A percentile compares a stretch with the other conserved stretches of the same genome.
These are phyloP conservation scores for Globisporangium cederbergense DNA, from an alignment of 352 stramenopile genomes.

Conservation along the genomic window DNA sequence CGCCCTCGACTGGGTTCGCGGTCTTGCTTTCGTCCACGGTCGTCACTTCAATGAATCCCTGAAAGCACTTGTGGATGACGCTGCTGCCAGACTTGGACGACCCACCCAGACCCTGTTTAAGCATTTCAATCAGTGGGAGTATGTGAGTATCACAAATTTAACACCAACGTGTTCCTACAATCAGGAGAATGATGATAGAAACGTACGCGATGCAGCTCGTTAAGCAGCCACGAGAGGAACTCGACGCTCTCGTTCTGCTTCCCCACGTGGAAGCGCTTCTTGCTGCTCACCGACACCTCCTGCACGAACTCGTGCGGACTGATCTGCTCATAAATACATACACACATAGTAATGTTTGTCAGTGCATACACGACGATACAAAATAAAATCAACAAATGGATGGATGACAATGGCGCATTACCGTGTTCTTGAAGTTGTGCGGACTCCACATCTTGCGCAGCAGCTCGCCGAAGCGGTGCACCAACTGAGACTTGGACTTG, in stretches of 20 bases:
- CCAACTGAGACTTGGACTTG: constrained; percentile 78
- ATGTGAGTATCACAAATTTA: not conserved
- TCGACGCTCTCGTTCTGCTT: constrained; percentile 94
- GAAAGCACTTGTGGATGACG: constrained; percentile 96
- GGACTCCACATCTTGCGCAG: constrained; percentile 98
- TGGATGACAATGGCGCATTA: constrained; percentile 26
- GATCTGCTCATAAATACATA: constrained; percentile 41
- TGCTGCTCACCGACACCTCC: constrained; percentile 92
- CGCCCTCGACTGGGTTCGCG: constrained; percentile 25
- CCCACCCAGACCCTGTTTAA: constrained; percentile 68
- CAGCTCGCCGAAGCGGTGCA: constrained; percentile 93
- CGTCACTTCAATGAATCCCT: constrained; percentile 92
- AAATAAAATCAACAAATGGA: not conserved
- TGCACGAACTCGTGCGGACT: constrained; percentile 97
- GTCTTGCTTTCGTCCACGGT: constrained; percentile 69
- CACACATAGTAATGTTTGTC: not conserved
- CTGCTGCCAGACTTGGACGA: constrained; percentile 83
- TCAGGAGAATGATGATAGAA: not conserved
- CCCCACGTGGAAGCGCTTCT: constrained; percentile 96
- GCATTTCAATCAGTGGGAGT: not conserved
- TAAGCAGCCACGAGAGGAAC: constrained; percentile 96
- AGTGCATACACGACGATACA: not conserved
- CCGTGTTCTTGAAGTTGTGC: constrained; percentile 97
- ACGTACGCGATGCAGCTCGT: constrained; percentile 89
- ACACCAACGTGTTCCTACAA: not conserved